Conservation (phyloP, 345 rosid species). For the Euphorbia lathyris region DNA sequence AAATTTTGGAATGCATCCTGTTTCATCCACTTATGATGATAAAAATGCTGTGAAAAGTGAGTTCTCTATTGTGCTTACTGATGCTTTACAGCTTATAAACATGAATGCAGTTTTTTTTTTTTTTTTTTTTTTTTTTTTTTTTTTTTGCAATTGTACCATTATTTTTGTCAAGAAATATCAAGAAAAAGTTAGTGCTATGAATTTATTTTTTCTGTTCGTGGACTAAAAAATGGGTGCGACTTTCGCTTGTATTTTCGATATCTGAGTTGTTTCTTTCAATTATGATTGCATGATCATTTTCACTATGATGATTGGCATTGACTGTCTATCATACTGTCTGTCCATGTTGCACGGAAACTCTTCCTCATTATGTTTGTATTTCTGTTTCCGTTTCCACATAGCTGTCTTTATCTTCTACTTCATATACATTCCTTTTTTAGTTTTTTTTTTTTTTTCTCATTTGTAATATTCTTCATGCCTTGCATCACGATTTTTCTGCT, state of each 20-base stretch:
- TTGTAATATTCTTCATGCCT: neutral
- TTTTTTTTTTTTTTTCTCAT: neutral
- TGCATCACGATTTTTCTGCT: neutral
- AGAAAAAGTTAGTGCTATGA: neutral
- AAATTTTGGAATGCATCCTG: slow-evolving; percentile 44
- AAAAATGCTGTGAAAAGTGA: slow-evolving; percentile 61
- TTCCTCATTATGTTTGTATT: too few relatives aligned
- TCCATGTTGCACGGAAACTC: too few relatives aligned
- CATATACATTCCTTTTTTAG: neutral
- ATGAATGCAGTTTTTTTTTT: neutral
- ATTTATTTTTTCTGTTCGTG: neutral
- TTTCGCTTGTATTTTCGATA: neutral
- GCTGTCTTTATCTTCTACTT: neutral
- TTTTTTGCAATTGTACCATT: neutral
- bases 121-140: neutral
- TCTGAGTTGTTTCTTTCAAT: neutral
- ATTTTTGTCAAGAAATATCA: too few relatives aligned
- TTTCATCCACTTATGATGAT: slow-evolving; percentile 62
- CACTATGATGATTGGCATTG: neutral
- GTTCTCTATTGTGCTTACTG: slow-evolving; percentile 20
- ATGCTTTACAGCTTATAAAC: neutral
- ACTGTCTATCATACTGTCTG: neutral
- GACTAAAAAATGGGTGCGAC: neutral
- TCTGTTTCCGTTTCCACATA: too few relatives aligned
- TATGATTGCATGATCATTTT: neutral